These are phyloP conservation scores for Theileria sp. DNA, from an alignment of 169 alveolate species.

Conservation along the genomic window DNA sequence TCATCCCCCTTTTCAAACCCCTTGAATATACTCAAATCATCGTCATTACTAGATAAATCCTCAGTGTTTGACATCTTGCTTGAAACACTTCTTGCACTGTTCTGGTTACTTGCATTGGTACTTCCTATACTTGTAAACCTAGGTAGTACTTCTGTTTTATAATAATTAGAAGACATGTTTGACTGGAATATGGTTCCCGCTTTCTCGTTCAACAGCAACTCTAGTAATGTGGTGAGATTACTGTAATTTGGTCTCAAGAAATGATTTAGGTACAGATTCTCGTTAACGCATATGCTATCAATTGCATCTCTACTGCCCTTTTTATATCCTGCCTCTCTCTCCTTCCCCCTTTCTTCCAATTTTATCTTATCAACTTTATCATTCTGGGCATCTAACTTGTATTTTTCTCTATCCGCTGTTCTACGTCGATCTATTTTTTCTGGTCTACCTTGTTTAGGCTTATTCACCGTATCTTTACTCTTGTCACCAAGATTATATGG, in stretches of 20 bases:
- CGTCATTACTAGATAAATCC: neutral
- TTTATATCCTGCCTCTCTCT: neutral
- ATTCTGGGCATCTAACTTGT: conserved; percentile 3
- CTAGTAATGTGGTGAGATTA: conserved; percentile 4
- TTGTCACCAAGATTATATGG: neutral
- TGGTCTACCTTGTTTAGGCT: conserved; percentile 4
- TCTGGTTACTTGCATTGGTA: neutral
- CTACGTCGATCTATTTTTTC: conserved; percentile 3
- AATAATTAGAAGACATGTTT: conserved; percentile 21
- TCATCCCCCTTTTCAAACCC: neutral
- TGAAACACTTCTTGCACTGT: neutral
- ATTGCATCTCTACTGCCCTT: conserved; percentile 14
- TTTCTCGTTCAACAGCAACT: conserved; percentile 14
- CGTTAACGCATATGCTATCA: conserved; percentile 37
- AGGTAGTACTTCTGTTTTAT: neutral
- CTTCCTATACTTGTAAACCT: neutral
- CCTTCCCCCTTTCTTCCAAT: conserved; percentile 18
- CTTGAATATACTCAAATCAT: neutral
- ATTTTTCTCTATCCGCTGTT: conserved; percentile 6
- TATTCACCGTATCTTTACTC: neutral
- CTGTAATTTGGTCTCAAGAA: conserved; percentile 55
- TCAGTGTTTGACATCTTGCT: neutral
- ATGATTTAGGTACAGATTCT: conserved; percentile 53
- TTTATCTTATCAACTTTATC: conserved; percentile 34
- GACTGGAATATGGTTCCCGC: conserved; percentile 38